Conservation (phyloP, 2,329 filamentous ascomycete genomes). For the Calonectria crousiana region DNA sequence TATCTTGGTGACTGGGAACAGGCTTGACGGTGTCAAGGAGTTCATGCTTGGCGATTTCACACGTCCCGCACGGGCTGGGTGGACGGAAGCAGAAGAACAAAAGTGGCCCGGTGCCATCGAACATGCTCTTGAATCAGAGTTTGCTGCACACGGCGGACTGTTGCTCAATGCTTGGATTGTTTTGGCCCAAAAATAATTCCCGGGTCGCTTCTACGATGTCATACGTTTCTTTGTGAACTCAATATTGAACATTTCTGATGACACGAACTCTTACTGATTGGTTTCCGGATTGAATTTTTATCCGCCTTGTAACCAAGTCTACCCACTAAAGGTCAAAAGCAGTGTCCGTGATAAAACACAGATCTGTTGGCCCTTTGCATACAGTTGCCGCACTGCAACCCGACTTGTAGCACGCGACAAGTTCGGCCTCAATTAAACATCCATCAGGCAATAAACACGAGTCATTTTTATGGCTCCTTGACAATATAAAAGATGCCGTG, state of each 20-base stretch:
- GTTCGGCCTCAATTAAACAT: neutral
- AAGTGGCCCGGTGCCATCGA: slow-evolving; percentile 40
- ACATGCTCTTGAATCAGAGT: slow-evolving; percentile 33
- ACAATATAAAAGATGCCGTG: neutral
- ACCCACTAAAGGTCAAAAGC: neutral
- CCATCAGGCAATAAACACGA: neutral
- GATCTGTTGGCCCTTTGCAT: neutral
- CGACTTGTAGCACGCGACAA: neutral
- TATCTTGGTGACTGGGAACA: slow-evolving; percentile 27
- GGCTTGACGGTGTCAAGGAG: slow-evolving; percentile 35
- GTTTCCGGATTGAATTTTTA: neutral
- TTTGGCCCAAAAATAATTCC: slow-evolving; percentile 2
- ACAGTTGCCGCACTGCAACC: neutral
- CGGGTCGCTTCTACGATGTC: neutral
- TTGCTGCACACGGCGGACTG: slow-evolving; percentile 36
- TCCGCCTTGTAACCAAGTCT: neutral
- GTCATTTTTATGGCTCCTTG: neutral
- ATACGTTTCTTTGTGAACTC: neutral
- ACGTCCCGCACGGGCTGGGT: slow-evolving; percentile 35
- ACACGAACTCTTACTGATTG: neutral
- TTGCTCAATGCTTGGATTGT: slow-evolving; percentile 41
- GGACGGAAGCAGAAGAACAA: slow-evolving; percentile 36
- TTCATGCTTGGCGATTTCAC: slow-evolving; percentile 40
- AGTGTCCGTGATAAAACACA: neutral
- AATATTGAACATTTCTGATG: neutral